Evolutionary conservation across 306 rosid genomes (phyloP).

Genomic region (Quercus gilva): DNA sequence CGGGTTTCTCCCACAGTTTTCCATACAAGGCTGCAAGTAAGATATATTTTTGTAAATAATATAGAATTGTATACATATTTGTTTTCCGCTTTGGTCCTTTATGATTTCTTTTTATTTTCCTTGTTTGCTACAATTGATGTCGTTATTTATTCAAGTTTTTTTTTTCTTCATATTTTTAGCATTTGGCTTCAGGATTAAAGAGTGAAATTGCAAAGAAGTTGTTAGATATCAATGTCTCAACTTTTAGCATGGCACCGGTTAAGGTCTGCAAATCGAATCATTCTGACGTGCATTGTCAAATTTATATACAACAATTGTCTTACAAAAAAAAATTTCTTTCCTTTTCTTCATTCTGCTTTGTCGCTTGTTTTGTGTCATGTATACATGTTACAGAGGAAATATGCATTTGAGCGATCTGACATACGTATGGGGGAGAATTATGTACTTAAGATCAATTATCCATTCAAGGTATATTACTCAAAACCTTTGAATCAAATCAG

Average conservation of each 20-base stretch:
- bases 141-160: neutral
- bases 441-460: constrained; percentile 83
- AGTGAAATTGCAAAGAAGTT: constrained; percentile 65
- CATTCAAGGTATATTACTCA: constrained; percentile 66
- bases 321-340: neutral
- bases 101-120: constrained; percentile 14
- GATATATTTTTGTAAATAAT: constrained; percentile 16
- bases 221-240: constrained; percentile 61
- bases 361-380: constrained; percentile 13
- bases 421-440: constrained; percentile 79
- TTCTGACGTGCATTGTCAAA: constrained; percentile 5
- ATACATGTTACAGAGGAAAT: constrained; percentile 62
- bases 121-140: constrained; percentile 10
- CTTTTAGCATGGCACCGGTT: constrained; percentile 80
- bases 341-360: constrained; percentile 6
- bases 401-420: constrained; percentile 85
- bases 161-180: constrained; percentile 42
- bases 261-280: constrained; percentile 56
- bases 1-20: constrained; percentile 59
- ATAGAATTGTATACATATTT: neutral
- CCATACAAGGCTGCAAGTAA: constrained; percentile 62
- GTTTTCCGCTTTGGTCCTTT: neutral
- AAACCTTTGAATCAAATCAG: constrained; percentile 17
- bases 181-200: constrained; percentile 62
- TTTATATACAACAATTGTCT: constrained; percentile 6